phyloP scores from a whole-genome alignment of 345 rosid genomes.

The Barbarea vulgaris region DNA sequence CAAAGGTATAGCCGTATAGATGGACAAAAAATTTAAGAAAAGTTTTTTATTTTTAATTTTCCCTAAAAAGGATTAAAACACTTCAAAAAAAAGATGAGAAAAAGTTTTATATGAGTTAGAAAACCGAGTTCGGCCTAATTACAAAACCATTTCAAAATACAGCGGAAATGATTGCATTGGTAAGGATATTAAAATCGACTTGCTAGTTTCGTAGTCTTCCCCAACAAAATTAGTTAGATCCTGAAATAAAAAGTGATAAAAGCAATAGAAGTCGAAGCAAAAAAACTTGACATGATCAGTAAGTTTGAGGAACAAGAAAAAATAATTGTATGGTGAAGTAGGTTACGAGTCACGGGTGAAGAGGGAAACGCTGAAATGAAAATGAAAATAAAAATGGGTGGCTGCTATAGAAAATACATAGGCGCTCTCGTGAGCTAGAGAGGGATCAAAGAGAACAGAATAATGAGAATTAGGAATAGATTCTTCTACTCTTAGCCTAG shows the following conservation, averaged over 20 bases:
- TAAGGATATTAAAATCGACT: not conserved
- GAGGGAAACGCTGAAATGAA: not conserved
- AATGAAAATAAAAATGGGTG: not conserved
- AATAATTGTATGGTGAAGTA: not conserved
- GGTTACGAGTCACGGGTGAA: not conserved
- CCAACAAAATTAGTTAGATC: too few relatives aligned
- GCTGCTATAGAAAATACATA: not conserved
- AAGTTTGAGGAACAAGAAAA: not conserved
- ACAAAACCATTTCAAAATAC: not conserved
- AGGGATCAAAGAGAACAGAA: not conserved
- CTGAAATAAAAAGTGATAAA: not conserved
- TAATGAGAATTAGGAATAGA: not conserved
- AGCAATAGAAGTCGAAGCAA: not conserved
- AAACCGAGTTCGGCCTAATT: not conserved
- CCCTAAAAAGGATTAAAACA: too few relatives aligned
- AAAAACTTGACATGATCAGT: not conserved
- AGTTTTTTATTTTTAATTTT: too few relatives aligned
- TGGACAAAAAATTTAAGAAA: too few relatives aligned
- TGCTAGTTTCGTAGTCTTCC: not conserved
- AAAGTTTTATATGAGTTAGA: not conserved
- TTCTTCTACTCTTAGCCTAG: not conserved
- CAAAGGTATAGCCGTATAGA: too few relatives aligned
- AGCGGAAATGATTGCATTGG: not conserved
- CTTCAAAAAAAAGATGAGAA: too few relatives aligned
- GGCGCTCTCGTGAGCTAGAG: not conserved